A percentile compares a stretch with the other conserved stretches of the same genome.
Conservation (phyloP, 805 yeast species). For the Zygosaccharomyces pseudorouxii region DNA sequence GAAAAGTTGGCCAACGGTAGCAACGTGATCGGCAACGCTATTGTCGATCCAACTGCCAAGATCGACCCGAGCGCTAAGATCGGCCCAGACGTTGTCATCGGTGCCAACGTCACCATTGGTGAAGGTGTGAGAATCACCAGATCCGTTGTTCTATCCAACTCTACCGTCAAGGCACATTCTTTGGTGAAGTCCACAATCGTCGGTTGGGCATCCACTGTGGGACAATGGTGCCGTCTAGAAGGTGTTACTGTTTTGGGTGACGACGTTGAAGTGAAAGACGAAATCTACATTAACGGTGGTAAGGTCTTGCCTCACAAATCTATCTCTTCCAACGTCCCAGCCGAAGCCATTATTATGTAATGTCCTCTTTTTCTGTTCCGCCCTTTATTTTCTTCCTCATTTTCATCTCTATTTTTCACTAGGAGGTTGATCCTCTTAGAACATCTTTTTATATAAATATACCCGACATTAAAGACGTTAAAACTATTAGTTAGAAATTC, state of each 20-base stretch:
- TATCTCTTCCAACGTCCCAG: slow-evolving; percentile 92
- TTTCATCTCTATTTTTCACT: neutral
- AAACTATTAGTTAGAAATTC: neutral
- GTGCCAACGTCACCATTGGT: slow-evolving; percentile 93
- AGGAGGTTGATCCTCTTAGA: slow-evolving; percentile 1
- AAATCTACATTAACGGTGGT: slow-evolving; percentile 98
- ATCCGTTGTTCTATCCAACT: slow-evolving; percentile 87
- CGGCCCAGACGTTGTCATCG: slow-evolving; percentile 97
- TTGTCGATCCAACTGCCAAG: slow-evolving; percentile 92
- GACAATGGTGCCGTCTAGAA: slow-evolving; percentile 98
- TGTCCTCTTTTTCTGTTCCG: neutral
- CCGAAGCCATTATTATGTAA: slow-evolving; percentile 97
- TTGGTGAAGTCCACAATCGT: slow-evolving; percentile 96
- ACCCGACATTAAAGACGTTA: slow-evolving; percentile 4
- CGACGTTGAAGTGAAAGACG: slow-evolving; percentile 97
- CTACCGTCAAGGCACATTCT: slow-evolving; percentile 93
- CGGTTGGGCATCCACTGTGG: slow-evolving; percentile 98
- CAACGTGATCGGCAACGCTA: slow-evolving; percentile 81
- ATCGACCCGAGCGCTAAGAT: slow-evolving; percentile 89
- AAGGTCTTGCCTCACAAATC: slow-evolving; percentile 98
- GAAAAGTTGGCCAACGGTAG: slow-evolving; percentile 62
- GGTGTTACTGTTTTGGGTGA: slow-evolving; percentile 98
- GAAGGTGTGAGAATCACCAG: slow-evolving; percentile 98
- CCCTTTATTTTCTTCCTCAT: neutral
- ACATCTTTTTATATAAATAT: neutral